Base-by-base conservation (phyloP, 805 yeast species). In the Yamadazyma akitaensis region DNA sequence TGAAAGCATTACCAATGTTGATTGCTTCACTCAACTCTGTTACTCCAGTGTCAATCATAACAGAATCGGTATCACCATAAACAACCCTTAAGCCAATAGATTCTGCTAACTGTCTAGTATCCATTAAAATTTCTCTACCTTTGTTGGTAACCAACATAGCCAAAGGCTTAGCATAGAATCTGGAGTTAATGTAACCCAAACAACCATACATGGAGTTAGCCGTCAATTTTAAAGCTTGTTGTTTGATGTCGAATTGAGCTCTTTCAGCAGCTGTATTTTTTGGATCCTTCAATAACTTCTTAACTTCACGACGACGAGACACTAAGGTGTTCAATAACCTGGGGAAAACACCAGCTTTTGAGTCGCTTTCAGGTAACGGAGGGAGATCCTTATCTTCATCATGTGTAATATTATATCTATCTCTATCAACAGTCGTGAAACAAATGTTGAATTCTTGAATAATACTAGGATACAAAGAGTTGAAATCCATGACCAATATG, bases 191-290 rank as follows among this genome's bases (percentile, higher is more conserved):
- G 64, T 84, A 91, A 55, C 99, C 99, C 57, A 94, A 77, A 78
- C 98, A 94, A 61, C 99, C 99, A 69, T 94, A 94, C 97, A 94
- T 92, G n/a, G 99, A 94, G 67, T 94, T 94, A 25, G 99, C 99
- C 2, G 99, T 95, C 62, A 94, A 75, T 64, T 94, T 94, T 62
- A 94, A 78, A 0, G 99, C 98, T 63, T 86, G 95, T 66, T 94
- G 99, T 60, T 91, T 88, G 60, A 91, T 90, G 64, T 94, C 98
- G 73, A 85, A 89, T 60, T 92, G 97, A 0, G 88, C 85, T 47
- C 68, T 80, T 61, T 88, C 90, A 44, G 73, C 67, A 0, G 81
- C 72, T 0, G 83, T 74, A 18, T 83, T 80, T 37, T 77, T 75
- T 30, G 91, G 84, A 53, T 82, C 84, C 57, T 89, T 90, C 76